phyloP scores from a whole-genome alignment of 768 basidiomycete species.

The Butyriboletus loyo region DNA sequence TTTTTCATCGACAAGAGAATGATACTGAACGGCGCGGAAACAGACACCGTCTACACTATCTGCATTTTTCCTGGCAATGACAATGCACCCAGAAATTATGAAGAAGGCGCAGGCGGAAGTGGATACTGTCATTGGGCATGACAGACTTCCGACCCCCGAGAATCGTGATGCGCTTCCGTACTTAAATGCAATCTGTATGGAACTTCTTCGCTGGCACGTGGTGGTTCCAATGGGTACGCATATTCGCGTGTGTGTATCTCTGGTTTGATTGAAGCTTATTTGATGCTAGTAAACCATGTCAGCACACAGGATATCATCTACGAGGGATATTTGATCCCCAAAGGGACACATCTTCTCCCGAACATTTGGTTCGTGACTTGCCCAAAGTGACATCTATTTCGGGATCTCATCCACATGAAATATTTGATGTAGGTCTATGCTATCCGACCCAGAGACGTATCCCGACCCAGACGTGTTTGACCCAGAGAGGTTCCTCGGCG shows the following conservation, averaged over 20 bases:
- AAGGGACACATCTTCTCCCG: conserved; percentile 8
- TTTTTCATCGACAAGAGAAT: conserved; percentile 13
- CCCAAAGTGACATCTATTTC: too few relatives aligned
- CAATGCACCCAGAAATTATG: conserved; percentile 2
- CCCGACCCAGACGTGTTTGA: conserved; percentile 9
- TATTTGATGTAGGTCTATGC: conserved; percentile 10
- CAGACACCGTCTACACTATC: conserved; percentile 6
- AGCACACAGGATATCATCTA: neutral
- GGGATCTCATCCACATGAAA: neutral
- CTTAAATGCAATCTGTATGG: conserved; percentile 14
- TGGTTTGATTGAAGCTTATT: neutral
- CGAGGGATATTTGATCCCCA: conserved; percentile 20
- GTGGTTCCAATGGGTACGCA: neutral
- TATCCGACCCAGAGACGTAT: conserved; percentile 8
- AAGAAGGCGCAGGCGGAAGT: conserved; percentile 14
- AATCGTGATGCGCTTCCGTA: conserved; percentile 17
- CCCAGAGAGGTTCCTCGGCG: conserved; percentile 14
- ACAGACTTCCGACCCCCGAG: conserved; percentile 8
- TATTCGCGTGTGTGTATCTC: neutral
- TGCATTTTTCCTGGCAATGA: conserved; percentile 22
- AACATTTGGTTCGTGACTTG: conserved; percentile 11
- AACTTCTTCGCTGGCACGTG: conserved; percentile 7
- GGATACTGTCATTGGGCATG: conserved; percentile 6
- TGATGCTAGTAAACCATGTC: neutral
- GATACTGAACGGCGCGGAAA: neutral